Evolutionary conservation across 106 monocot genomes (phyloP).

Genomic region (Cymbidium sinense): DNA sequence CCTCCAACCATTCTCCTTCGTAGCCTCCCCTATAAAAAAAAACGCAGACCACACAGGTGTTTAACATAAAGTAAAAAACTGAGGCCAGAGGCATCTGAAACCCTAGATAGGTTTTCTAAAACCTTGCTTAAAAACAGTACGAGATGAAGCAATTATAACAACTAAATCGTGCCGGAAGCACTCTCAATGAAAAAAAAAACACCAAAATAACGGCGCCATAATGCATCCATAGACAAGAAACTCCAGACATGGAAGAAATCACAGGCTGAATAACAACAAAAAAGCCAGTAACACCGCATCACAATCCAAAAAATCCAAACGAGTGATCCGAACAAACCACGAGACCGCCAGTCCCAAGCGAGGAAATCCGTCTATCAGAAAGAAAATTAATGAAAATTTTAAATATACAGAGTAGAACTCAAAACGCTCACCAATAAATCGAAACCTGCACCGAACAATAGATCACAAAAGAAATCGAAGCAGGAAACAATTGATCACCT

Average conservation of each 20-base stretch:
- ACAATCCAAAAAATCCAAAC: background rate
- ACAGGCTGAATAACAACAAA: background rate
- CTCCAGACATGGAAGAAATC: background rate
- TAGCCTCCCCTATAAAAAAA: background rate
- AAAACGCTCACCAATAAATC: background rate
- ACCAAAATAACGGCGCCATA: background rate
- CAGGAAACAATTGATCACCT: constrained; percentile 1
- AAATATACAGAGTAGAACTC: background rate
- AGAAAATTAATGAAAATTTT: background rate
- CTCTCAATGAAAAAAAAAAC: background rate
- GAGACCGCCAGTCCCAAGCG: background rate
- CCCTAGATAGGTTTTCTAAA: background rate
- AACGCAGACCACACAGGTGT: background rate
- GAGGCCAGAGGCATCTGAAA: background rate
- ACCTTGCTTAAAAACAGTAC: background rate
- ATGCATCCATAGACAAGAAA: background rate
- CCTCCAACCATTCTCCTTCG: constrained; percentile 35
- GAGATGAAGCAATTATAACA: background rate
- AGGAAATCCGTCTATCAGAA: background rate
- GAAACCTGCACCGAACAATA: background rate
- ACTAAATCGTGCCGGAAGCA: background rate
- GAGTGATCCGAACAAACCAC: background rate
- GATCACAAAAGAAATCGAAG: background rate
- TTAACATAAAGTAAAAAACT: background rate
- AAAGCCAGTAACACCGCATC: background rate